Conservation (phyloP, 495 filamentous ascomycete genomes). For the Lepidopterella palustris region DNA sequence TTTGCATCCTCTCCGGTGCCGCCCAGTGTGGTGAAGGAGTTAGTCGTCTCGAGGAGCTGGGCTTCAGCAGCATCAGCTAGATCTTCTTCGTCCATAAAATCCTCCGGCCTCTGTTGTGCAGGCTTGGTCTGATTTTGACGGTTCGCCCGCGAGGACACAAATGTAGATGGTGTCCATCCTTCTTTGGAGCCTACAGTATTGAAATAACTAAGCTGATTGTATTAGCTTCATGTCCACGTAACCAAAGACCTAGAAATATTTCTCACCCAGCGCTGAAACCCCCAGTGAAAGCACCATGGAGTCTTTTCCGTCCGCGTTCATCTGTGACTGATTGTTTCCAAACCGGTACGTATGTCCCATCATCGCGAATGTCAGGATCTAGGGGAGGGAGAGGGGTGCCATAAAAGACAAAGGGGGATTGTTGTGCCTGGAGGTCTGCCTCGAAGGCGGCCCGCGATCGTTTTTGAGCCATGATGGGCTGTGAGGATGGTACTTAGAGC, state of each 20-base stretch:
- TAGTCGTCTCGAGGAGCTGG: slow-evolving; percentile 60
- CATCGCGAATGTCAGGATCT: slow-evolving; percentile 73
- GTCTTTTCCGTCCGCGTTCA: slow-evolving; percentile 80
- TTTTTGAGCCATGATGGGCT: slow-evolving; percentile 14
- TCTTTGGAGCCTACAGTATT: slow-evolving; percentile 98
- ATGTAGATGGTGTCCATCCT: slow-evolving; percentile 89
- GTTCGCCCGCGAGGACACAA: slow-evolving; percentile 81
- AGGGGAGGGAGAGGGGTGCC: slow-evolving; percentile 80
- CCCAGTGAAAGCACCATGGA: slow-evolving; percentile 95
- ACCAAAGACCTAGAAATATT: slow-evolving; percentile 19
- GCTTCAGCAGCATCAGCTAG: slow-evolving; percentile 78
- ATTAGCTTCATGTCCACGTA: slow-evolving; percentile 33
- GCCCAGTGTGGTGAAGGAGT: slow-evolving; percentile 71
- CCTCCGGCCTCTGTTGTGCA: slow-evolving; percentile 63
- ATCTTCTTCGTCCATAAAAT: slow-evolving; percentile 99
- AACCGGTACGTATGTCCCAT: slow-evolving; percentile 86
- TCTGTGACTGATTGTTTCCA: slow-evolving; percentile 98
- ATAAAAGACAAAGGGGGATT: slow-evolving; percentile 74
- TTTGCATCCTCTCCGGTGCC: slow-evolving; percentile 52
- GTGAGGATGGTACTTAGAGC: neutral
- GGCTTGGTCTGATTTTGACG: slow-evolving; percentile 56
- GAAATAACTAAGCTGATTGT: slow-evolving; percentile 63
- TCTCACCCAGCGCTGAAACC: slow-evolving; percentile 90
- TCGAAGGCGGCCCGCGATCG: slow-evolving; percentile 59
- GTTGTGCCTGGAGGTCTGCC: slow-evolving; percentile 62